Evolutionary conservation across 352 stramenopile species (phyloP), one percentile per base, ranked within the genome.

Genomic region (Pythium utonaiense): DNA sequence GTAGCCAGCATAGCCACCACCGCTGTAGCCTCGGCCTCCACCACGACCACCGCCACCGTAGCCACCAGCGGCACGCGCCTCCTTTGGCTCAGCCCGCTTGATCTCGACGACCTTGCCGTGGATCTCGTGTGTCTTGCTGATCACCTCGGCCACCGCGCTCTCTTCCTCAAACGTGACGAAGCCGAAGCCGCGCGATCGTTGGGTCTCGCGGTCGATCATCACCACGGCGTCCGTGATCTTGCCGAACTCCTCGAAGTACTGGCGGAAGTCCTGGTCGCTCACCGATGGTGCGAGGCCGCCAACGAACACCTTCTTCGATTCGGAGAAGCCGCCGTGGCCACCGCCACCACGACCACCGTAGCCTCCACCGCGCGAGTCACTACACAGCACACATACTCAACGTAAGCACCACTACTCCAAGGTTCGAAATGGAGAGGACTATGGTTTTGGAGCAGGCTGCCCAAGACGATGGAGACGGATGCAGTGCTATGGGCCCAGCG

Each of bases 291-390:
- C 78, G 34, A 98, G 68, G 21, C 92, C 92, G 27, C 92, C 92
- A 8, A 97, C 91, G 62, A 98, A 98, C 57, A 98, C 91, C 74
- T 98, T 98, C 67, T 95, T 95, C 49, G 78, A 83, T 63, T 97
- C 89, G 27, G 57, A 72, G 41, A 72, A 82, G 54, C 60, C 40
- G 12, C 73, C 66, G 36, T 58, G 31, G 27, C 64, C 67, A 42
- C 57, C 38, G 40, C 62, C 56, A 17, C 66, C 66, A 31, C 56
- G 62, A 48, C 65, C 64, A 30, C 71, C 63, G 25, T 60, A 40
- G 28, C 68, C 66, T 22, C 68, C 66, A 27, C 61, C 54, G 31
- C 74, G 74, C 17, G 71, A 72, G 9, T 82, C 71, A 64, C 74
- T 81, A 74, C 41, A 34, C 31, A 56, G 36, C 50, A 65, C 34